Evolutionary conservation across 345 rosid species (phyloP).

Genomic region (Boechera divaricarpa): DNA sequence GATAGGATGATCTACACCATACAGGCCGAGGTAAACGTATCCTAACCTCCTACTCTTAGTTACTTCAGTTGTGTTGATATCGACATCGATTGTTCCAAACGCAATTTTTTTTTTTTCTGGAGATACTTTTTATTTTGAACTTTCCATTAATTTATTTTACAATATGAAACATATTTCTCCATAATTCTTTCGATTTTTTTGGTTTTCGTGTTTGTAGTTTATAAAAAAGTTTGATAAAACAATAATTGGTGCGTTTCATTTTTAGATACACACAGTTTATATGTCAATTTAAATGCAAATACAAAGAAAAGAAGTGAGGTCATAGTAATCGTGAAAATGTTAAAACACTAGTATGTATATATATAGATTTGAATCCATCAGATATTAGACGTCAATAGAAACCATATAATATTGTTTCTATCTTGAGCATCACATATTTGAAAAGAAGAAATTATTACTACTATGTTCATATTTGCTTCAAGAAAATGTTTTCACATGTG

Average conservation of each 20-base stretch:
- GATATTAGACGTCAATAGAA: neutral
- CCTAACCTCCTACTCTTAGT: neutral
- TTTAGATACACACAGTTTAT: neutral
- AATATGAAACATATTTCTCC: neutral
- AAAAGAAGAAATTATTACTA: neutral
- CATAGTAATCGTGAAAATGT: slow-evolving; percentile 7
- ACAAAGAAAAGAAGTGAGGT: neutral
- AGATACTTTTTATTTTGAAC: neutral
- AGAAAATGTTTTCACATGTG: slow-evolving; percentile 21
- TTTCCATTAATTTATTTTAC: neutral
- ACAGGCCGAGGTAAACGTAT: slow-evolving; percentile 57
- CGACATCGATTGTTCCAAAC: neutral
- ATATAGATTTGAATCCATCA: neutral
- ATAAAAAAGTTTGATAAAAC: neutral
- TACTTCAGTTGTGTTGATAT: neutral
- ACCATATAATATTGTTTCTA: neutral
- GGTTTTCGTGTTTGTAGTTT: neutral
- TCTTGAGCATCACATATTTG: slow-evolving; percentile 15
- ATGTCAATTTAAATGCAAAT: neutral
- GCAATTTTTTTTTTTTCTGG: neutral
- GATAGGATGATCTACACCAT: slow-evolving; percentile 54
- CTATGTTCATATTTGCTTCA: neutral
- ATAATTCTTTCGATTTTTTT: neutral
- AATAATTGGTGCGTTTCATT: neutral
- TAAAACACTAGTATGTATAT: neutral